Evolutionary conservation across 768 basidiomycete species (phyloP).

Genomic region (Russula ochroleuca): DNA sequence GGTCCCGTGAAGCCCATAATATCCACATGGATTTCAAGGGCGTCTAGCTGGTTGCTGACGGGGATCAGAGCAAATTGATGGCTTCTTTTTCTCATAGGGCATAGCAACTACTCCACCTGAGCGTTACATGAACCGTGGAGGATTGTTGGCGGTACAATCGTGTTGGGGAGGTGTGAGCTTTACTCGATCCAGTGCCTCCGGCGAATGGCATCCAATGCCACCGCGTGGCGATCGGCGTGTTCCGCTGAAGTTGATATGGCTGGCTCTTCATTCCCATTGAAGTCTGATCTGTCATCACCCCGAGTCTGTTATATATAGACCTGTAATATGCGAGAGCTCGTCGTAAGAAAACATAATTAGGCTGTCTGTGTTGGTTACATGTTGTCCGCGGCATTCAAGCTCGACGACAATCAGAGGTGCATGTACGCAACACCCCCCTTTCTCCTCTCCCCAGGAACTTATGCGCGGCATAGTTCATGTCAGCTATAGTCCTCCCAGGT

Average conservation of each 20-base stretch:
- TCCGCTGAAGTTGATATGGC: not conserved
- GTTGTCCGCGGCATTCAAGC: not conserved
- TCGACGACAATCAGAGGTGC: not conserved
- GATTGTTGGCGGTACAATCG: conserved; percentile 49
- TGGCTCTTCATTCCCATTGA: not conserved
- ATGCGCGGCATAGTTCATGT: too few relatives aligned
- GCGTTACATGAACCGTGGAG: conserved; percentile 49
- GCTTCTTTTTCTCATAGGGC: conserved; percentile 55
- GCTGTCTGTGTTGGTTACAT: not conserved
- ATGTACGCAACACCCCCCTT: too few relatives aligned
- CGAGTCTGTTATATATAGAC: conserved; percentile 50
- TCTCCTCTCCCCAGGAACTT: too few relatives aligned
- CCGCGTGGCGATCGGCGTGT: too few relatives aligned
- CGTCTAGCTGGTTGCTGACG: conserved; percentile 37
- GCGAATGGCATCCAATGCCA: too few relatives aligned
- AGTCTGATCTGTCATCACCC: not conserved
- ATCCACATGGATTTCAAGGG: conserved; percentile 21
- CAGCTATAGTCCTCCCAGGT: too few relatives aligned
- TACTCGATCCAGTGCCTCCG: too few relatives aligned
- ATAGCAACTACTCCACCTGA: conserved; percentile 47
- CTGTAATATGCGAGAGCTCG: not conserved
- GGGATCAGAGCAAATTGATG: conserved; percentile 43
- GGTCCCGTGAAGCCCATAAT: too few relatives aligned
- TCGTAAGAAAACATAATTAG: not conserved
- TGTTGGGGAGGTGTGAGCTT: not conserved